These are phyloP conservation scores for Elaeis oleifera DNA, from an alignment of 202 grass and related monocot species.

Conservation along the genomic window DNA sequence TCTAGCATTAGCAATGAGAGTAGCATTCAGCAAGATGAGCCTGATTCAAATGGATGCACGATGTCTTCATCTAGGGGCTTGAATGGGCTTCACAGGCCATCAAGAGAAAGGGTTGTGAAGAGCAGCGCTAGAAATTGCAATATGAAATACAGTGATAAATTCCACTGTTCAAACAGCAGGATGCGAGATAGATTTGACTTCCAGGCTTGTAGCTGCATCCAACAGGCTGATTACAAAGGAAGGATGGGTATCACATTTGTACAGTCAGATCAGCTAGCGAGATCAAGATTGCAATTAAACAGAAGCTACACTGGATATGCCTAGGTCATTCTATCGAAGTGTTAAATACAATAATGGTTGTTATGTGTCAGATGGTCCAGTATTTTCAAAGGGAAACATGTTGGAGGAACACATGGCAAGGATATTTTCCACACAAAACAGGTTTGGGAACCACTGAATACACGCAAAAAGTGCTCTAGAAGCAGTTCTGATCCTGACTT, in stretches of 20 bases:
- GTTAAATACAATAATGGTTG: constrained; percentile 24
- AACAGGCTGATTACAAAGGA: constrained; percentile 35
- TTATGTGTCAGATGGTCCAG: constrained; percentile 30
- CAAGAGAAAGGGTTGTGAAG: constrained; percentile 44
- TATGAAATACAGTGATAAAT: constrained; percentile 20
- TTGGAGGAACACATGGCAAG: constrained; percentile 46
- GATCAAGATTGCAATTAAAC: constrained; percentile 47
- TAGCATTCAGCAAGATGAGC: neutral
- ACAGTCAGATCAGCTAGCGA: constrained; percentile 32
- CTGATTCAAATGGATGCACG: neutral
- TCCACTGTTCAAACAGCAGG: constrained; percentile 32
- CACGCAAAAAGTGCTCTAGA: constrained; percentile 43
- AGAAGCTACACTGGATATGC: constrained; percentile 33
- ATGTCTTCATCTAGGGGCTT: constrained; percentile 25
- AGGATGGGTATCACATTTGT: constrained; percentile 22
- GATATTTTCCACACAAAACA: constrained; percentile 43
- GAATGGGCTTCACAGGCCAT: constrained; percentile 34
- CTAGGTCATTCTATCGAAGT: constrained; percentile 39
- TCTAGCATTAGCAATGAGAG: constrained; percentile 12
- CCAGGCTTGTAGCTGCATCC: constrained; percentile 47
- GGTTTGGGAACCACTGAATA: constrained; percentile 81
- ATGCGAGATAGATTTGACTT: constrained; percentile 49
- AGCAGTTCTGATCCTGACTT: constrained; percentile 22
- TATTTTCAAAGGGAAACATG: constrained; percentile 31
- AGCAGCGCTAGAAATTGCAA: constrained; percentile 38